Percentiles rank a stretch among this genome's conserved stretches.
These are phyloP conservation scores for Serendipita indica DNA, from an alignment of 768 basidiomycete species.

Conservation along the genomic window DNA sequence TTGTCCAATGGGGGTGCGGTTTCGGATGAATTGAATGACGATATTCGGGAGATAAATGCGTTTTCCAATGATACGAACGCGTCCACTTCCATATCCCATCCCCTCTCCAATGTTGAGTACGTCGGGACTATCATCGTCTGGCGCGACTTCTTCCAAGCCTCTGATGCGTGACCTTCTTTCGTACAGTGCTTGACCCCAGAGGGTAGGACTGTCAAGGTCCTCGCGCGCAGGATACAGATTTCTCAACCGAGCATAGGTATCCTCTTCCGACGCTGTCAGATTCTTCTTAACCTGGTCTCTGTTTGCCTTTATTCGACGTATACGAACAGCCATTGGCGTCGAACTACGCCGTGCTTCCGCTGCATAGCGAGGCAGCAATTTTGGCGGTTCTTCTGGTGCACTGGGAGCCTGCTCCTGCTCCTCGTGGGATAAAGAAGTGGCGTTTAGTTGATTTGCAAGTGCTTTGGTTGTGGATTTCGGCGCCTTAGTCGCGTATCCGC, in stretches of 20 bases:
- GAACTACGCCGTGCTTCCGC: background rate
- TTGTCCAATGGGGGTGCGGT: conserved; percentile 56
- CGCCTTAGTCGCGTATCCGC: conserved; percentile 1
- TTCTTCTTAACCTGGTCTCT: background rate
- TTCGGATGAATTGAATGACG: conserved; percentile 68
- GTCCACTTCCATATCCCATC: conserved; percentile 6
- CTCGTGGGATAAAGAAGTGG: background rate
- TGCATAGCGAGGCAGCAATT: background rate
- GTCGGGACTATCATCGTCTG: background rate
- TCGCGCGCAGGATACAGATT: background rate
- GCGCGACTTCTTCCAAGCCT: background rate
- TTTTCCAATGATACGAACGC: conserved; percentile 51
- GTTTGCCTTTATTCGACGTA: conserved; percentile 4
- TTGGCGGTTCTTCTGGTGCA: background rate
- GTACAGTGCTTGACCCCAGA: background rate
- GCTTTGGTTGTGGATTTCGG: background rate
- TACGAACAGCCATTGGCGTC: conserved; percentile 3
- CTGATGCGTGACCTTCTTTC: background rate
- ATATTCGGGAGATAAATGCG: conserved; percentile 84
- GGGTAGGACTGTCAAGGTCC: background rate
- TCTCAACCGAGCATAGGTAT: conserved; percentile 4
- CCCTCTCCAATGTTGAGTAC: conserved; percentile 1
- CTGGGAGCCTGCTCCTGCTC: background rate
- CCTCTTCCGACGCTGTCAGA: conserved; percentile 1
- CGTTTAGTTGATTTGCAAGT: background rate